Percentiles rank a stretch among this genome's conserved stretches.
These are phyloP conservation scores for Cylindrotheca closterium DNA, from an alignment of 108 stramenopile species.

Conservation along the genomic window DNA sequence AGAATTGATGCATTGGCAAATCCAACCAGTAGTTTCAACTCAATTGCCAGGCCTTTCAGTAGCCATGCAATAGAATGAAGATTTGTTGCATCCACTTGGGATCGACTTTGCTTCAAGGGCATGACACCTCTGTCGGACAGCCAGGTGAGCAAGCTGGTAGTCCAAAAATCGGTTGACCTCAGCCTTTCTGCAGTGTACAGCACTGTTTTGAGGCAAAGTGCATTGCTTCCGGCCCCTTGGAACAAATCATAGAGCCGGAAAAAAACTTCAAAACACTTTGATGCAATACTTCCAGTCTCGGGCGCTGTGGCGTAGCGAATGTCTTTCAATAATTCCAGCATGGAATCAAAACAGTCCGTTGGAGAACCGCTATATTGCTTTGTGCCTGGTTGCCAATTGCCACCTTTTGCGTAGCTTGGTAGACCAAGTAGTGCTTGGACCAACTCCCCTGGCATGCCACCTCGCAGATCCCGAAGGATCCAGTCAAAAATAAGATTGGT, in stretches of 20 bases:
- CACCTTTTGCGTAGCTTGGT: slow-evolving; percentile 21
- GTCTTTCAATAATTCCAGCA: slow-evolving; percentile 52
- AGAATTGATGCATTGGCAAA: slow-evolving; percentile 4
- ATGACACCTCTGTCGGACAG: not conserved
- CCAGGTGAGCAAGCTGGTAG: slow-evolving; percentile 12
- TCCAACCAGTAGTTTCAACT: slow-evolving; percentile 40
- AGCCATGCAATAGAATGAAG: slow-evolving; percentile 72
- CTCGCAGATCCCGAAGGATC: slow-evolving; percentile 30
- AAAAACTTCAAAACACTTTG: slow-evolving; percentile 68
- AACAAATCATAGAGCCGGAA: slow-evolving; percentile 37
- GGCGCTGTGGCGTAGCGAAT: slow-evolving; percentile 33
- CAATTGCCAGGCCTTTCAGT: slow-evolving; percentile 62
- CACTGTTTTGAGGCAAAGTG: slow-evolving; percentile 4
- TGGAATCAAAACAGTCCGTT: slow-evolving; percentile 56
- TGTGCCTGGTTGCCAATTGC: slow-evolving; percentile 25
- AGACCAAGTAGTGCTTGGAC: slow-evolving; percentile 47
- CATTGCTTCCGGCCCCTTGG: slow-evolving; percentile 3
- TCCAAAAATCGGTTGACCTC: slow-evolving; percentile 37
- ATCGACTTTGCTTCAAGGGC: not conserved
- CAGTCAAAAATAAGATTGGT: slow-evolving; percentile 17
- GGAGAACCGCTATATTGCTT: slow-evolving; percentile 14
- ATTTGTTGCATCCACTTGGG: slow-evolving; percentile 19
- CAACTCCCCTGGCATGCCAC: slow-evolving; percentile 28
- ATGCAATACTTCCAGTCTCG: slow-evolving; percentile 39
- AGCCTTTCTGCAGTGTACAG: slow-evolving; percentile 31